Evolutionary conservation across 441 rosid species (phyloP).

Genomic region (Gossypium schwendimanii): DNA sequence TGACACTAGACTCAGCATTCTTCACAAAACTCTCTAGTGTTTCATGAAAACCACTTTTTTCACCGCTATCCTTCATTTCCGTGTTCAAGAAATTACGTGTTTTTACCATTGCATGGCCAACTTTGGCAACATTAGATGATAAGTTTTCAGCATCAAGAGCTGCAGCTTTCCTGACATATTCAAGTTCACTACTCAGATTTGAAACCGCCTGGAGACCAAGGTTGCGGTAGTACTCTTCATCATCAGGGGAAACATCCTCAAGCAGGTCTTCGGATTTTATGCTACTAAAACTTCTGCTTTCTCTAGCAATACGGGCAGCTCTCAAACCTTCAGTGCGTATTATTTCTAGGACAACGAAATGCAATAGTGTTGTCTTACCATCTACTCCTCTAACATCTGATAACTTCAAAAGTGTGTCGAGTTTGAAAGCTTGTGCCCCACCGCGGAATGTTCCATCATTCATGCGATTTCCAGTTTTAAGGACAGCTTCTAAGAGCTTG

Average conservation of each 20-base stretch:
- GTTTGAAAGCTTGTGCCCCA: conserved; percentile 94
- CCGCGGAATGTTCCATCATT: conserved; percentile 97
- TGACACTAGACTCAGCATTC: conserved; percentile 58
- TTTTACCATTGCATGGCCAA: conserved; percentile 49
- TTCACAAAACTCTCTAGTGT: conserved; percentile 62
- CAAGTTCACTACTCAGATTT: conserved; percentile 63
- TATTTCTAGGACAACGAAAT: conserved; percentile 94
- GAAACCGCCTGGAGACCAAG: conserved; percentile 89
- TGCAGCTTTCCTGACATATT: conserved; percentile 82
- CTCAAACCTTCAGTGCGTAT: conserved; percentile 81
- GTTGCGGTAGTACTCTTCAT: conserved; percentile 50
- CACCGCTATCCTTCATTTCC: conserved; percentile 56
- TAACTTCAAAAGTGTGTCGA: conserved; percentile 89
- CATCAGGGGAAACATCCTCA: conserved; percentile 50
- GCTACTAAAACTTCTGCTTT: conserved; percentile 59
- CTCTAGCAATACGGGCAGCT: conserved; percentile 63
- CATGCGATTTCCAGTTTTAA: conserved; percentile 98
- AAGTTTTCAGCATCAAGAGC: conserved; percentile 68
- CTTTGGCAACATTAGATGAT: conserved; percentile 59
- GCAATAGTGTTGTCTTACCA: conserved; percentile 97
- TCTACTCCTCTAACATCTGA: conserved; percentile 91
- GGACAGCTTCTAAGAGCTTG: conserved; percentile 96
- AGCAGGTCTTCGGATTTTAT: conserved; percentile 64
- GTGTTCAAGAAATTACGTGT: conserved; percentile 56
- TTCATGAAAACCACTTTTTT: conserved; percentile 63